Conservation (phyloP, 2,329 filamentous ascomycete species). For the Talaromyces piceae region DNA sequence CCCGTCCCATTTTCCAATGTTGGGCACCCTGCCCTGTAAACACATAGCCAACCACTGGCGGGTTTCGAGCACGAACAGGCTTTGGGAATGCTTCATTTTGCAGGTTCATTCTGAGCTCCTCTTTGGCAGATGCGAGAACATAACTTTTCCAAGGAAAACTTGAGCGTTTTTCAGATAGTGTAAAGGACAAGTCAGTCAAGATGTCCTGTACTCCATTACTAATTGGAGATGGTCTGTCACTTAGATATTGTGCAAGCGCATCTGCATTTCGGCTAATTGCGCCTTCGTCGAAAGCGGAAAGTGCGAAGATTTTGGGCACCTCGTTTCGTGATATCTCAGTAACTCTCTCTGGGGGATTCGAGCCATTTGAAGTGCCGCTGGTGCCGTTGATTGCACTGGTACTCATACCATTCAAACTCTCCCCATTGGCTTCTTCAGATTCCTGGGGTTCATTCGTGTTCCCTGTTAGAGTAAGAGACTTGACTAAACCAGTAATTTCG, state of each 20-base stretch:
- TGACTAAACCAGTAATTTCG: not conserved
- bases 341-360: too few relatives aligned
- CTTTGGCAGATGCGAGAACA: slow-evolving; percentile 13
- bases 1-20: slow-evolving; percentile 12
- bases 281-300: slow-evolving; percentile 10
- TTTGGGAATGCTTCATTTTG: slow-evolving; percentile 11
- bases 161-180: slow-evolving; percentile 14
- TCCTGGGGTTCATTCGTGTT: not conserved
- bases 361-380: not conserved
- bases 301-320: slow-evolving; percentile 2
- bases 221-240: slow-evolving; percentile 2
- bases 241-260: slow-evolving; percentile 13
- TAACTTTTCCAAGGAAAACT: slow-evolving; percentile 11
- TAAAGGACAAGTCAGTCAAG: slow-evolving; percentile 19
- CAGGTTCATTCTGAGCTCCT: slow-evolving; percentile 12
- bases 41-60: slow-evolving; percentile 6
- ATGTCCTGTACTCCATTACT: slow-evolving; percentile 6
- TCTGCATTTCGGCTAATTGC: slow-evolving; percentile 13
- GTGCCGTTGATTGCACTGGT: not conserved
- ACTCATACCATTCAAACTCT: not conserved
- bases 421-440: not conserved
- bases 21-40: slow-evolving; percentile 14
- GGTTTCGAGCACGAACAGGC: slow-evolving; percentile 7
- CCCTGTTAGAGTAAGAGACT: not conserved
- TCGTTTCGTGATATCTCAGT: not conserved